phyloP scores from a whole-genome alignment of 306 rosid species.

The Glycine tomentella region DNA sequence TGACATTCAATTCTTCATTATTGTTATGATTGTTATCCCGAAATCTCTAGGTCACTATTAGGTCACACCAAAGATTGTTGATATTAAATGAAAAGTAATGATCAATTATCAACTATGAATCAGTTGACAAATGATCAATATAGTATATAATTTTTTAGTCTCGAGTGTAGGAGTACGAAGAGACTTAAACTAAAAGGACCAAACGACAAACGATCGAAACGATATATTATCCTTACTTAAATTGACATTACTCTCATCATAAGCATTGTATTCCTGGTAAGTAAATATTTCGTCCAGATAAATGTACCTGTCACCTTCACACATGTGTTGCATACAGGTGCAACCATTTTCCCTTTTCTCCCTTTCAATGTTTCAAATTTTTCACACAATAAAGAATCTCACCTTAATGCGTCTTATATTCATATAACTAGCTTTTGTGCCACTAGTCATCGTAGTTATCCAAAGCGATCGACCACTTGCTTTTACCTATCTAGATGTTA shows the following conservation, averaged over 20 bases:
- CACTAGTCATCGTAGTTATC: constrained; percentile 52
- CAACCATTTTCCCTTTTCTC: constrained; percentile 36
- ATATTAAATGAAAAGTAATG: too few species aligned
- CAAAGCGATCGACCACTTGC: constrained; percentile 45
- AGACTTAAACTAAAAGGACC: too few species aligned
- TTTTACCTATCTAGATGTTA: constrained; percentile 22
- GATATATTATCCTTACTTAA: neutral
- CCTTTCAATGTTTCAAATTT: constrained; percentile 21
- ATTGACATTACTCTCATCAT: neutral
- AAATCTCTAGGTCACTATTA: too few species aligned
- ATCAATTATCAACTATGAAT: too few species aligned
- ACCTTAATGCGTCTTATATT: constrained; percentile 37
- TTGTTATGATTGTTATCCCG: too few species aligned
- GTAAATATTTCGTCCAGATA: constrained; percentile 26
- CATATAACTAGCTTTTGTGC: constrained; percentile 40
- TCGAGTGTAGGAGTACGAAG: too few species aligned
- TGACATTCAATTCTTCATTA: too few species aligned
- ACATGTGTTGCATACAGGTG: constrained; percentile 1
- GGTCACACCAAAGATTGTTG: too few species aligned
- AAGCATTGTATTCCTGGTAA: neutral
- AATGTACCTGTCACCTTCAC: constrained; percentile 45
- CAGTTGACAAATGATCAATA: too few species aligned
- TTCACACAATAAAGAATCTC: constrained; percentile 30
- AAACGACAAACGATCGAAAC: too few species aligned
- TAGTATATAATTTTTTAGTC: too few species aligned